Evolutionary conservation across 192 early-diverging fungal genomes (phyloP).

Genomic region (Thamnidium elegans): DNA sequence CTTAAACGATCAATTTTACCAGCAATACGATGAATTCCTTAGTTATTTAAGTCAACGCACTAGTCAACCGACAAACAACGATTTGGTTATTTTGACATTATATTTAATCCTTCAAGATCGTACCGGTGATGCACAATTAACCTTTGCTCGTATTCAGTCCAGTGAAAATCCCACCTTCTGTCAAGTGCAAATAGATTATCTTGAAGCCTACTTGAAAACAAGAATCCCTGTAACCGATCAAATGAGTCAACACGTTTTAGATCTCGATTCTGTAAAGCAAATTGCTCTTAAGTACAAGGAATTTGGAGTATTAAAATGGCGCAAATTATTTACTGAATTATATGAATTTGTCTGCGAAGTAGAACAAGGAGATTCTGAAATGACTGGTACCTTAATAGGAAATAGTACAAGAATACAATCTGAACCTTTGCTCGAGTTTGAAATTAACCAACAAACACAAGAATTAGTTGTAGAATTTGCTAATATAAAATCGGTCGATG

Average conservation of each 20-base stretch:
- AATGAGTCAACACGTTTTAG: not conserved
- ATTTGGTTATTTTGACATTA: slow-evolving; percentile 36
- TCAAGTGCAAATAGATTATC: slow-evolving; percentile 43
- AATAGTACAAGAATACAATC: slow-evolving; percentile 23
- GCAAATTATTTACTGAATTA: slow-evolving; percentile 38
- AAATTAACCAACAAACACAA: slow-evolving; percentile 27
- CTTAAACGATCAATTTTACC: slow-evolving; percentile 39
- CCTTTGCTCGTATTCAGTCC: slow-evolving; percentile 14
- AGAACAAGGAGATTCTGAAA: slow-evolving; percentile 7
- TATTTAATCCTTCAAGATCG: slow-evolving; percentile 49
- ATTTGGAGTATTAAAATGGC: slow-evolving; percentile 43
- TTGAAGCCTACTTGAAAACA: slow-evolving; percentile 44
- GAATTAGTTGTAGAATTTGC: slow-evolving; percentile 34
- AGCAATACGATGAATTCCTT: slow-evolving; percentile 39
- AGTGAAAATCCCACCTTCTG: slow-evolving; percentile 16
- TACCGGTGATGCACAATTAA: slow-evolving; percentile 35
- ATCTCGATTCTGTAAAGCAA: slow-evolving; percentile 23
- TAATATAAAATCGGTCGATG: slow-evolving; percentile 32
- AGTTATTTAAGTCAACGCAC: slow-evolving; percentile 32
- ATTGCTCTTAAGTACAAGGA: slow-evolving; percentile 34
- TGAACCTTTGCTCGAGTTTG: slow-evolving; percentile 40
- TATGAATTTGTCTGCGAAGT: slow-evolving; percentile 36
- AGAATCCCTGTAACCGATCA: slow-evolving; percentile 27
- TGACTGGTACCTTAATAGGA: not conserved
- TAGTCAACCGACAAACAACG: slow-evolving; percentile 13